phyloP scores from a whole-genome alignment of 352 stramenopile species.

The Globisporangium yorkense region DNA sequence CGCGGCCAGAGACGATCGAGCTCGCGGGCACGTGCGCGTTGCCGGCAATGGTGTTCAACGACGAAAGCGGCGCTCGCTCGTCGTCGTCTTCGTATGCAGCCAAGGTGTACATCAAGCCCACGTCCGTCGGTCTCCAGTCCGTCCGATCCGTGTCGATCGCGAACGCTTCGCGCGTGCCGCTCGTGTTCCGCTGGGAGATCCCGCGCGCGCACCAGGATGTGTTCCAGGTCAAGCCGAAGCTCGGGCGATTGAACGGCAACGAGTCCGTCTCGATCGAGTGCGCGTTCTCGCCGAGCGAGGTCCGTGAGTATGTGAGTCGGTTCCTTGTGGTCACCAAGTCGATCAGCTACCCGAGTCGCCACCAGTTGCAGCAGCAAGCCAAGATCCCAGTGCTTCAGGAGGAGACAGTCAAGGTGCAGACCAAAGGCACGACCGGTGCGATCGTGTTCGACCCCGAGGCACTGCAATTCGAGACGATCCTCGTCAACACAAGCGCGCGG shows the following conservation, averaged over 20 bases:
- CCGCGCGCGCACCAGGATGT: slow-evolving; percentile 47
- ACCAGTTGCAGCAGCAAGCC: slow-evolving; percentile 10
- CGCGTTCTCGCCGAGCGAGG: slow-evolving; percentile 74
- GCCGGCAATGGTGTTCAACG: slow-evolving; percentile 43
- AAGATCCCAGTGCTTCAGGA: slow-evolving; percentile 56
- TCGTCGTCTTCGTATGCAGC: slow-evolving; percentile 15
- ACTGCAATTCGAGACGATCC: slow-evolving; percentile 73
- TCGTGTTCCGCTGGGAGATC: slow-evolving; percentile 80
- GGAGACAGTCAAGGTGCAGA: slow-evolving; percentile 49
- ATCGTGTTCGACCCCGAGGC: slow-evolving; percentile 71
- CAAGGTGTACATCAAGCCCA: slow-evolving; percentile 82
- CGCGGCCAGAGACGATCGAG: slow-evolving; percentile 47
- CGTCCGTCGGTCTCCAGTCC: slow-evolving; percentile 67
- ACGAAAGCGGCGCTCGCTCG: slow-evolving; percentile 11
- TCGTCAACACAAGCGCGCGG: slow-evolving; percentile 79
- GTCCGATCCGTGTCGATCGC: slow-evolving; percentile 42
- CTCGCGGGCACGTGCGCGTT: slow-evolving; percentile 49
- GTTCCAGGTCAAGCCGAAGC: slow-evolving; percentile 60
- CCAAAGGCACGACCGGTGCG: slow-evolving; percentile 63
- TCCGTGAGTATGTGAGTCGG: slow-evolving; percentile 67
- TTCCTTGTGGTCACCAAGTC: slow-evolving; percentile 62
- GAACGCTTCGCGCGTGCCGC: slow-evolving; percentile 82
- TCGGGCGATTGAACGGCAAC: slow-evolving; percentile 79
- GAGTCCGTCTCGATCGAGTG: slow-evolving; percentile 58
- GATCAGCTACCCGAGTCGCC: slow-evolving; percentile 48